phyloP scores from a whole-genome alignment of 176 grass and related monocot genomes.

The Oryza coarctata region DNA sequence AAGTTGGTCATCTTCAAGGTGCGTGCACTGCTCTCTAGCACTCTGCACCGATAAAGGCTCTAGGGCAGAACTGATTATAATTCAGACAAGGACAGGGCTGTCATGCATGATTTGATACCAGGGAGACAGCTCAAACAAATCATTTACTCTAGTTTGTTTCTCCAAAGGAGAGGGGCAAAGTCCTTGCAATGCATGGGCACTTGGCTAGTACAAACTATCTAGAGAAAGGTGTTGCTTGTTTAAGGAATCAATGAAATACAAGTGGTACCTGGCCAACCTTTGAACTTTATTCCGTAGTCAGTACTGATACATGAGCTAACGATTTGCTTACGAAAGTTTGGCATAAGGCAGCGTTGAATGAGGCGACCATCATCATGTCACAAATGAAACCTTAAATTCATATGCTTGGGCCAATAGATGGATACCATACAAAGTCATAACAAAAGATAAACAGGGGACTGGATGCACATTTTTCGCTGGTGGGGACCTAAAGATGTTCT shows the following conservation, averaged over 20 bases:
- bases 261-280: not conserved
- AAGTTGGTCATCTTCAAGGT: conserved; percentile 92
- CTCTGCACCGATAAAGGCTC: not conserved
- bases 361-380: not conserved
- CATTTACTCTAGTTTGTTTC: not conserved
- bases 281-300: not conserved
- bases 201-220: not conserved
- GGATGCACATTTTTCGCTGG: conserved; percentile 93
- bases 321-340: not conserved
- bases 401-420: too few relatives aligned
- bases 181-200: not conserved
- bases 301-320: not conserved
- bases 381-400: not conserved
- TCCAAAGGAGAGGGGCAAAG: not conserved
- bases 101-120: not conserved
- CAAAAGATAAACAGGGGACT: conserved; percentile 62
- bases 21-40: not conserved
- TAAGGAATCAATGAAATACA: not conserved
- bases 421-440: too few relatives aligned
- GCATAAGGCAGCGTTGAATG: not conserved
- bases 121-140: not conserved
- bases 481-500: conserved; percentile 98
- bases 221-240: not conserved
- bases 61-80: not conserved
- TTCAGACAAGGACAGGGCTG: not conserved